Evolutionary conservation across 2,329 filamentous ascomycete species (phyloP), one percentile per base, ranked within the genome.

Genomic region (Fusarium sp.): DNA sequence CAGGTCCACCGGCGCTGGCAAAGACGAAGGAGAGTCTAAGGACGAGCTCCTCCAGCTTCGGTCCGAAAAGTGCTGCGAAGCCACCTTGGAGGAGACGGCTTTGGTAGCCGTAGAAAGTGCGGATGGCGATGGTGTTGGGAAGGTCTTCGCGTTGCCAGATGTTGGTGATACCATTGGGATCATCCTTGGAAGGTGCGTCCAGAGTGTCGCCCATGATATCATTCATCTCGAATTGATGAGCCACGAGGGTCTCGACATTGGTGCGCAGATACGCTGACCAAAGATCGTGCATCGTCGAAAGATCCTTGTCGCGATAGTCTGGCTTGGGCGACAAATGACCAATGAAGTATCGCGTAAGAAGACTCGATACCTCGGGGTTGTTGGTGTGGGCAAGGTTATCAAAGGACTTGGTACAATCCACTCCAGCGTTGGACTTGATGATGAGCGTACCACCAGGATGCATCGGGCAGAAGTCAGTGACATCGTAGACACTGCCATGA

Each of bases 331-430:
- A 82, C 15, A 87, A 70, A 25, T 87, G 83, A 0, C 85, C 85
- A 11, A 87, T 82, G 56, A 87, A 87, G 70, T 88, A 88, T 44
- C 86, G 86, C 1, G 85, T 85, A 6, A 88, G 73, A 3, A 88
- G 79, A 71, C 84, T 86, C 7, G 81, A 79, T 0, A 87, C 85
- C 70, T 87, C 85, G 0, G 86, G 85, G 53, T 88, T 87, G 68
- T 85, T 86, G 3, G 85, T 86, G 69, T 88, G 86, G 0, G 84
- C 85, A 6, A 88, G 81, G 49, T 85, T 83, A 68, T 88, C 85
- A 49, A 88, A 88, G 0, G 85, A 84, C 65, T 82, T 81, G 9
- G 82, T 81, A 62, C 85, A 87, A 70, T 88, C 86, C 1, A 86
- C 82, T n/a, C 86, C 85, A 0, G 85, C 85, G 59, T 87, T 87